phyloP scores from a whole-genome alignment of 23 red algal genomes.

The Gracilaria gracilis region DNA sequence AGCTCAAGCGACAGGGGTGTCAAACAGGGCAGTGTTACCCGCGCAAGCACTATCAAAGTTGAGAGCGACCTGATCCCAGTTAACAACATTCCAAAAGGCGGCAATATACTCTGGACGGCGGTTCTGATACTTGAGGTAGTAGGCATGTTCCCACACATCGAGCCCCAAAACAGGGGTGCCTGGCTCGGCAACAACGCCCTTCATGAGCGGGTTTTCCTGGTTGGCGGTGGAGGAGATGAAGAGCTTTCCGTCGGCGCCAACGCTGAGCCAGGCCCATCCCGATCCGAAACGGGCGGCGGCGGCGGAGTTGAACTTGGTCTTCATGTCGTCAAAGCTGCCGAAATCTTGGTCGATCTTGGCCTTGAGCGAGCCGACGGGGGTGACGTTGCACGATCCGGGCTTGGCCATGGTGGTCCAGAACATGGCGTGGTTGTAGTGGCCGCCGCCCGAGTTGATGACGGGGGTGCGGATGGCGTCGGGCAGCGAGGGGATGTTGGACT shows the following conservation, averaged over 20 bases:
- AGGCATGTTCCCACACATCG: constrained; percentile 97
- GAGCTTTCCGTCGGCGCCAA: constrained; percentile 74
- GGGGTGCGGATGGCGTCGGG: constrained; percentile 75
- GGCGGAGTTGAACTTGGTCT: constrained; percentile 81
- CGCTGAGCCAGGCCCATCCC: constrained; percentile 96
- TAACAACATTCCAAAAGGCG: constrained; percentile 99
- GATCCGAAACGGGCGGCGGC: constrained; percentile 91
- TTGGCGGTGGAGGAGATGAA: constrained; percentile 92
- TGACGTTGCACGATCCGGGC: constrained; percentile 47
- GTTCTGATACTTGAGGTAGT: constrained; percentile 98
- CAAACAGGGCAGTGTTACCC: constrained; percentile 85
- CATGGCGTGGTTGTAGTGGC: constrained; percentile 95
- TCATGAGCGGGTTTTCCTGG: constrained; percentile 99
- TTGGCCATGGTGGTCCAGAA: constrained; percentile 89
- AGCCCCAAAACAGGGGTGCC: constrained; percentile 92
- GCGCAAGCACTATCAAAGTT: constrained; percentile 77
- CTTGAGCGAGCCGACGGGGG: constrained; percentile 80
- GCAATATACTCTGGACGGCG: constrained; percentile 87
- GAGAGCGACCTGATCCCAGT: constrained; percentile 93
- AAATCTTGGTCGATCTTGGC: constrained; percentile 83
- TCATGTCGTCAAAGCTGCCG: constrained; percentile 87
- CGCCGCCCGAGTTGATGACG: constrained; percentile 93
- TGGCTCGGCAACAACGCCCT: constrained; percentile 75
- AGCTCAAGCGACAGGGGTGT: constrained; percentile 83
- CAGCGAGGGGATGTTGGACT: constrained; percentile 73